Base-by-base conservation (phyloP, 1,139 yeast species). In the Protomyces macrosporus region DNA sequence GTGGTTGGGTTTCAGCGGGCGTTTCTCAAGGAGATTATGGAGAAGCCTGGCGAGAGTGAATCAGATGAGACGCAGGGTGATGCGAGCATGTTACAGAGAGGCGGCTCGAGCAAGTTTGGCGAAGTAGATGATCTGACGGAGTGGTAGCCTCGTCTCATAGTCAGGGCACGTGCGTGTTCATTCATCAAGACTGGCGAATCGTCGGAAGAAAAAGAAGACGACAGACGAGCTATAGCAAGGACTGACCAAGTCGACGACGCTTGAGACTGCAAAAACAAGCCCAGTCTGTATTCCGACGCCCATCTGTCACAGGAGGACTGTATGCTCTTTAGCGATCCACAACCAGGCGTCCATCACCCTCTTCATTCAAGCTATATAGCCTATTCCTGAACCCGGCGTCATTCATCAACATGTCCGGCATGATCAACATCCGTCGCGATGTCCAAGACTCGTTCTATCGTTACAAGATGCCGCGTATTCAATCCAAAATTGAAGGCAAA, bases 361-460 rank as follows among this genome's bases (percentile, higher is more conserved):
- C 23, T 9, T 30, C n/a, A 42, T 42, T 16, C 16, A 42, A 30
- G 30, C 32, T 42, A 42, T 42, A 42, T 42, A 42, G 48, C 48
- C 48, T 42, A 30, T 16, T 42, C 48, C 16, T 42, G 48, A 42
- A 42, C n/a, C 23, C 32, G 23, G 23, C 23, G 23, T 23, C 23
- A 23, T 23, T 23, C 33, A n/a, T n/a, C 33, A 48, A 59, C 62
- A 90, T 90, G 97, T 88, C 97, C 67, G 81, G 63, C 37, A 60
- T 86, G 73, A 88, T 91, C 74, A 91, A 93, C 78, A 93, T 93
- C 73, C 87, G 96, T 78, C 90, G 99, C 81, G 97, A 90, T 74
- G 93, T 93, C 81, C 86, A 88, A 74, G 98, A 93, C 80, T 97
- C 98, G 62, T 93, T 93, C 77, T 93, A 95, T 84, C 96, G 98